Evolutionary conservation across 1,284 basidiomycete species (phyloP).

Genomic region (Boletus smithii): DNA sequence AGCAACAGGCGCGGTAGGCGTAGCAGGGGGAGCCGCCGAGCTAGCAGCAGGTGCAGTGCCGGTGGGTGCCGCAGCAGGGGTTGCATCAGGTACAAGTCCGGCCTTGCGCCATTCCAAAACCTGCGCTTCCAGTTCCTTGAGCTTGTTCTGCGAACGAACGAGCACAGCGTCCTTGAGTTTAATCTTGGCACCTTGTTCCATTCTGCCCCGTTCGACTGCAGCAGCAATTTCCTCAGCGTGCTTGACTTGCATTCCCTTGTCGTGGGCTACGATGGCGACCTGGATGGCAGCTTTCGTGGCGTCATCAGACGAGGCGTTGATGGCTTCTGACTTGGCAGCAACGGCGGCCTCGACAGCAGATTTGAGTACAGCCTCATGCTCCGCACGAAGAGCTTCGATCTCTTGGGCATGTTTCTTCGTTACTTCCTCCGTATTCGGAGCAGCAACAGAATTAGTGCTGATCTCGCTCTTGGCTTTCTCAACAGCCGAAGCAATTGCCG

Average conservation of each 20-base stretch:
- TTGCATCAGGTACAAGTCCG: constrained; percentile 40
- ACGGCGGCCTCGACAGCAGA: constrained; percentile 48
- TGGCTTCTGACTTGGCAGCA: constrained; percentile 38
- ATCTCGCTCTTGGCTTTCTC: constrained; percentile 51
- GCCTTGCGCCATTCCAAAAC: constrained; percentile 53
- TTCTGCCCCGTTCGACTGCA: constrained; percentile 64
- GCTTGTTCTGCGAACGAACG: constrained; percentile 50
- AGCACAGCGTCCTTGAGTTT: constrained; percentile 70
- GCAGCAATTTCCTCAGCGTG: constrained; percentile 55
- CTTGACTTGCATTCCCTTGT: constrained; percentile 43
- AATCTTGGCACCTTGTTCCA: constrained; percentile 55
- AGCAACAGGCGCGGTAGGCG: constrained; percentile 27
- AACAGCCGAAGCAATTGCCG: constrained; percentile 50
- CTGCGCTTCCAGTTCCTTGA: constrained; percentile 66
- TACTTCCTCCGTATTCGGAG: constrained; percentile 43
- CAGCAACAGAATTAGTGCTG: constrained; percentile 18
- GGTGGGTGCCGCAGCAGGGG: constrained; percentile 21
- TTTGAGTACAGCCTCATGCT: constrained; percentile 55
- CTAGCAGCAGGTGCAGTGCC: constrained; percentile 13
- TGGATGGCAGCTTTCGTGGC: constrained; percentile 42
- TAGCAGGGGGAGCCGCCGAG: constrained; percentile 13
- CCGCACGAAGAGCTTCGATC: constrained; percentile 51
- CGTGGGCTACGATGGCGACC: constrained; percentile 49
- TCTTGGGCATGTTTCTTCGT: constrained; percentile 56
- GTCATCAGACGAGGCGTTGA: constrained; percentile 33